Conservation (phyloP, 2,329 filamentous ascomycete genomes). For the Fusarium chlamydosporum region DNA sequence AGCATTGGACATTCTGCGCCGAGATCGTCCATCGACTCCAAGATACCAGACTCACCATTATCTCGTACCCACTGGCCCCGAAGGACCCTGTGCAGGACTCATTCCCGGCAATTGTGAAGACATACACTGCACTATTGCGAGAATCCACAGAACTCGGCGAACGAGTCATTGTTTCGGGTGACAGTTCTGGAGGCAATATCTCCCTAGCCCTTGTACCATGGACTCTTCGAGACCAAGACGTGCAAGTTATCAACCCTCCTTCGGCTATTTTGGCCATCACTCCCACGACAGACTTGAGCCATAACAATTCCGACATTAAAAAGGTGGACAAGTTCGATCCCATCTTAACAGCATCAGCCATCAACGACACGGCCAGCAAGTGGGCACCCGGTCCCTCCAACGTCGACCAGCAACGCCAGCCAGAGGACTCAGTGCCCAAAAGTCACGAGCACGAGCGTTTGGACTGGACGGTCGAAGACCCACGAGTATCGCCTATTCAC, state of each 20-base stretch:
- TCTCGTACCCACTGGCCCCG: slow-evolving; percentile 66
- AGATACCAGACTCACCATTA: slow-evolving; percentile 55
- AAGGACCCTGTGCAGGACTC: slow-evolving; percentile 63
- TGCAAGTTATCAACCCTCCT: slow-evolving; percentile 52
- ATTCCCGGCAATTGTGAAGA: slow-evolving; percentile 62
- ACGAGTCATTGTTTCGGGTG: slow-evolving; percentile 65
- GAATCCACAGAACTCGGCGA: slow-evolving; percentile 57
- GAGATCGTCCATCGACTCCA: slow-evolving; percentile 61
- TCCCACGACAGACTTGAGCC: slow-evolving; percentile 59
- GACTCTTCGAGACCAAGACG: slow-evolving; percentile 51
- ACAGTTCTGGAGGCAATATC: slow-evolving; percentile 70
- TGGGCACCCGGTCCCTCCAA: slow-evolving; percentile 44
- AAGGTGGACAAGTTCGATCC: slow-evolving; percentile 45
- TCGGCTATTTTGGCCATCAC: slow-evolving; percentile 57
- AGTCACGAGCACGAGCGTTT: rapidly evolving
- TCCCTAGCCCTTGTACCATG: slow-evolving; percentile 57
- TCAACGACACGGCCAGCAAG: slow-evolving; percentile 45
- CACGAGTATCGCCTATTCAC: slow-evolving; percentile 64
- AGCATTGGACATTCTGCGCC: slow-evolving; percentile 67
- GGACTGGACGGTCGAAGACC: slow-evolving; percentile 55
- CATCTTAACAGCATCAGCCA: slow-evolving; percentile 37
- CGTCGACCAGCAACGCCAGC: not conserved
- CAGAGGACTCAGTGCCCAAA: rapidly evolving
- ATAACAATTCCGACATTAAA: slow-evolving; percentile 41
- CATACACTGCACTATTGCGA: slow-evolving; percentile 60